A percentile compares a stretch with the other conserved stretches of the same genome.
phyloP scores from a whole-genome alignment of 169 alveolate species.

The Cryptosporidium felis region DNA sequence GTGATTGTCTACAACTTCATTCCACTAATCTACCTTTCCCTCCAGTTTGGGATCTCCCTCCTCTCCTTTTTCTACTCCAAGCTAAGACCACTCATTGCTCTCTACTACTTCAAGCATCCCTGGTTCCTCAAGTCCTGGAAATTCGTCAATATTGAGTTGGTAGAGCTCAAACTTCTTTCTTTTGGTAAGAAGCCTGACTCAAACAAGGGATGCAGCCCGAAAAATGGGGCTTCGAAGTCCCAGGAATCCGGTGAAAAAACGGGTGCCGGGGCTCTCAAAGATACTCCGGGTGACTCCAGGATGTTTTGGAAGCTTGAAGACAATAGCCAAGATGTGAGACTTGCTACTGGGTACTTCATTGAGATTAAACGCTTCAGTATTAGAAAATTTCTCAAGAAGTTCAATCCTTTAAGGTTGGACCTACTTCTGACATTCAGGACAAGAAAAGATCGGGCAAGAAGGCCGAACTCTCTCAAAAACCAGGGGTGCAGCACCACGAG shows the following conservation, averaged over 20 bases:
- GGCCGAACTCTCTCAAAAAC: conserved; percentile 45
- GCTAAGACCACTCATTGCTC: conserved; percentile 49
- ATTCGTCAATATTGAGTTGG: conserved; percentile 52
- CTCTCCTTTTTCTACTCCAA: conserved; percentile 44
- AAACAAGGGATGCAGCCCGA: neutral
- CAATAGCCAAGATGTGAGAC: conserved; percentile 9
- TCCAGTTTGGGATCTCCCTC: conserved; percentile 37
- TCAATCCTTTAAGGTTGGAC: conserved; percentile 55
- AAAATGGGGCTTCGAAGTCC: neutral
- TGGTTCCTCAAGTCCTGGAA: conserved; percentile 70
- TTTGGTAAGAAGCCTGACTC: conserved; percentile 37
- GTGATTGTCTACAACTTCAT: conserved; percentile 18
- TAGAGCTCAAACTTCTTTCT: conserved; percentile 31
- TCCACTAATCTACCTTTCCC: conserved; percentile 24
- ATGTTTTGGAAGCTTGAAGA: conserved; percentile 46
- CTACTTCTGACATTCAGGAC: conserved; percentile 56
- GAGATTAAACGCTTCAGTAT: conserved; percentile 63
- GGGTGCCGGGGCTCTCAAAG: neutral
- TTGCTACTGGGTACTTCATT: conserved; percentile 58
- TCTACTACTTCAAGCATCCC: conserved; percentile 61
- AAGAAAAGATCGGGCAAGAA: conserved; percentile 54
- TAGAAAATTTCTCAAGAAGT: conserved; percentile 36
- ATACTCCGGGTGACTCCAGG: neutral
- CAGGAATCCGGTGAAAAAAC: neutral
- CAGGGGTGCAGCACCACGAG: conserved; percentile 54